Percentiles rank a stretch among this genome's conserved stretches.
Evolutionary conservation across 2,329 filamentous ascomycete species (phyloP).

Genomic region (Alternaria panax): DNA sequence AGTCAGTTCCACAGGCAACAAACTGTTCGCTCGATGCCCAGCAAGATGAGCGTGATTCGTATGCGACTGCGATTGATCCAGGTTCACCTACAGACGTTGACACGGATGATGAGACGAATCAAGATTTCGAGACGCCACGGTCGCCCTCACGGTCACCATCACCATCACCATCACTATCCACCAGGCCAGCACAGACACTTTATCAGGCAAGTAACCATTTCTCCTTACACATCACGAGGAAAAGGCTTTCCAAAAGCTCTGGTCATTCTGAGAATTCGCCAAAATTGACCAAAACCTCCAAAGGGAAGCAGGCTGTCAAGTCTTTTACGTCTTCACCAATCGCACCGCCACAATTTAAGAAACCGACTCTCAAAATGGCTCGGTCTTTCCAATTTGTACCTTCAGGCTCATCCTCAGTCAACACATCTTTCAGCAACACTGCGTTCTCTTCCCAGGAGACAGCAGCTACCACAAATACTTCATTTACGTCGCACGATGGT

Average conservation of each 20-base stretch:
- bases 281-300: constrained; percentile 38
- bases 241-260: constrained; percentile 32
- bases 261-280: constrained; percentile 27
- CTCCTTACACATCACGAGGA: constrained; percentile 25
- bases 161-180: constrained; percentile 32
- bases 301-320: constrained; percentile 33
- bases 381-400: constrained; percentile 27
- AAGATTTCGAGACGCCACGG: constrained; percentile 23
- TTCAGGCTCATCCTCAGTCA: constrained; percentile 24
- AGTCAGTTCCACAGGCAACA: neutral
- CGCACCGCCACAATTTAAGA: constrained; percentile 27
- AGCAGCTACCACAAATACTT: constrained; percentile 29
- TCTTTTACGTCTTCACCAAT: neutral
- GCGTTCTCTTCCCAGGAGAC: constrained; percentile 36
- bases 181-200: constrained; percentile 28
- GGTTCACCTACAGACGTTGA: constrained; percentile 45
- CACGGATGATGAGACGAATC: constrained; percentile 26
- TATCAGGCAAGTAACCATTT: constrained; percentile 37
- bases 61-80: constrained; percentile 25
- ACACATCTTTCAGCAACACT: constrained; percentile 35
- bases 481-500: constrained; percentile 31
- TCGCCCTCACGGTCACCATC: constrained; percentile 24
- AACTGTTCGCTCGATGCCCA: neutral
- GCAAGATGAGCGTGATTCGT: constrained; percentile 16
- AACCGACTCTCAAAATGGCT: constrained; percentile 28